These are phyloP conservation scores for Colletotrichum tabaci DNA, from an alignment of 2,329 filamentous ascomycete genomes.

Conservation along the genomic window DNA sequence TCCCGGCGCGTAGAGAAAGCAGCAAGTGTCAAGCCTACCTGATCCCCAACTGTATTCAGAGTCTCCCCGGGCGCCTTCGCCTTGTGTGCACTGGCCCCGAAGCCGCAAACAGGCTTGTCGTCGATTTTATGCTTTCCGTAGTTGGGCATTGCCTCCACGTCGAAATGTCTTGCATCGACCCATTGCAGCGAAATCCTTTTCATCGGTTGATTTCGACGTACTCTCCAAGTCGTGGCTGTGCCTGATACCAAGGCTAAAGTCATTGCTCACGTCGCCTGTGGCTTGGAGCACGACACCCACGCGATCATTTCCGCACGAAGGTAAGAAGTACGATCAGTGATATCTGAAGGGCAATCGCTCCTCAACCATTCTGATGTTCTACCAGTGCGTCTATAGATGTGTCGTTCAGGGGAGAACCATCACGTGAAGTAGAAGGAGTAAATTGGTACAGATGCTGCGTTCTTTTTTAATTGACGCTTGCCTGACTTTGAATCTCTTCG, in stretches of 20 bases:
- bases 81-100: not conserved
- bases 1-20: not conserved
- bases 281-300: not conserved
- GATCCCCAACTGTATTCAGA: not conserved
- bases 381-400: constrained; percentile 79
- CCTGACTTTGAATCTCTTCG: constrained; percentile 69
- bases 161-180: not conserved
- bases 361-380: constrained; percentile 68
- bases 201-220: not conserved
- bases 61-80: not conserved
- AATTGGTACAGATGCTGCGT: constrained; percentile 48
- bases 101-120: not conserved
- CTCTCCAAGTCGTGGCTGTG: not conserved
- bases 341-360: not conserved
- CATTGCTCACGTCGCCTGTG: not conserved
- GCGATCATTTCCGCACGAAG: not conserved
- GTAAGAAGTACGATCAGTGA: not conserved
- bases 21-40: not conserved
- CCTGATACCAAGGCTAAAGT: not conserved
- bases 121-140: not conserved
- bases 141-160: not conserved
- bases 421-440: constrained; percentile 54
- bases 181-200: not conserved
- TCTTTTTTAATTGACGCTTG: constrained; percentile 65
- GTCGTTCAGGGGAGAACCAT: constrained; percentile 74